Evolutionary conservation across 495 filamentous ascomycete species (phyloP).

Genomic region (Neurospora tetrasperma): DNA sequence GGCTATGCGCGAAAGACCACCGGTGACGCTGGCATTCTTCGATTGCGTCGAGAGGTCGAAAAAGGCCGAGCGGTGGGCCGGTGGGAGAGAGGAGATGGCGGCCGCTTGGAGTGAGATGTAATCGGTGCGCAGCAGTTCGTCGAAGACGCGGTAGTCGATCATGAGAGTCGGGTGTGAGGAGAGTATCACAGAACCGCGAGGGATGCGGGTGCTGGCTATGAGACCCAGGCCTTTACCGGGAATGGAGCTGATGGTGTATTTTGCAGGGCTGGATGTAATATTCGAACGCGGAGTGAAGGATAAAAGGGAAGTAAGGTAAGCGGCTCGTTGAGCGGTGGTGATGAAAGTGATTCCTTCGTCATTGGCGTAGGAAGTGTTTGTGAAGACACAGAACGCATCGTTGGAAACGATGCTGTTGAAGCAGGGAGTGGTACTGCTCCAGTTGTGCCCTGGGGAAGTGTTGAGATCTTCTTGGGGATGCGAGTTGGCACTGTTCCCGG

Average conservation of each 20-base stretch:
- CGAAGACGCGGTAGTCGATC: conserved; percentile 26
- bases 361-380: conserved; percentile 19
- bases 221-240: conserved; percentile 28
- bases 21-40: not conserved
- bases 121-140: conserved; percentile 15
- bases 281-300: conserved; percentile 21
- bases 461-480: not conserved
- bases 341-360: conserved; percentile 25
- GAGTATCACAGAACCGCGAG: conserved; percentile 23
- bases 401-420: conserved; percentile 9
- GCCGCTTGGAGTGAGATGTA: conserved; percentile 15
- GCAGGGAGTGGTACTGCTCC: conserved; percentile 22
- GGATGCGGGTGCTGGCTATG: conserved; percentile 18
- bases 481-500: not conserved
- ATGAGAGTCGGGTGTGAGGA: conserved; percentile 25
- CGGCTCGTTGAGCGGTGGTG: conserved; percentile 16
- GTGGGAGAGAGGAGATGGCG: conserved; percentile 19
- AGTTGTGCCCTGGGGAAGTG: conserved; percentile 2
- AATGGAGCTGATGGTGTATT: conserved; percentile 20
- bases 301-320: conserved; percentile 12
- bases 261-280: conserved; percentile 8
- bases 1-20: conserved; percentile 3
- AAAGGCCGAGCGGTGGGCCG: conserved; percentile 13
- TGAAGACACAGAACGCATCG: conserved; percentile 21
- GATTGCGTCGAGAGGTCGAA: conserved; percentile 22